phyloP scores from a whole-genome alignment of 179 eudicot genomes.

The Heliamphora pulchella region DNA sequence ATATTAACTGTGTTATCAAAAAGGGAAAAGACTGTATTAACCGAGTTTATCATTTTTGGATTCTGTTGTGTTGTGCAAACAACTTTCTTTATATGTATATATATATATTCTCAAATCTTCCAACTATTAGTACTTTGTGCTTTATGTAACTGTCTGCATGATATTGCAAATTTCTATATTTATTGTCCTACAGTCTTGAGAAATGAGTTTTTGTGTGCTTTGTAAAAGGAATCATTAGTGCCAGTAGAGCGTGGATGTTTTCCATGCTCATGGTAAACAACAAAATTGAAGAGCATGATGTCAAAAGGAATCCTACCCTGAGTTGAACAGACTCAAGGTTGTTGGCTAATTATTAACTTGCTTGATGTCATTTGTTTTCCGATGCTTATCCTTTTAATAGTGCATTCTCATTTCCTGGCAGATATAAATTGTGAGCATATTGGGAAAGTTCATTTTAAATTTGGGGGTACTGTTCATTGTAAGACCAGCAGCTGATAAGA shows the following conservation, averaged over 20 bases:
- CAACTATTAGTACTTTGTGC: too few relatives aligned
- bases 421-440: not conserved
- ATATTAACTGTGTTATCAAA: not conserved
- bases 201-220: not conserved
- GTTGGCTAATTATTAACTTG: not conserved
- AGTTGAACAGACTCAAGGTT: not conserved
- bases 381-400: not conserved
- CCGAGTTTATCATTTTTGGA: not conserved
- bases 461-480: not conserved
- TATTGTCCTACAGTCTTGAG: too few relatives aligned
- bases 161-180: not conserved
- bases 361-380: not conserved
- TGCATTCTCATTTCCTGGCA: not conserved
- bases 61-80: not conserved
- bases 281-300: not conserved
- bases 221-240: not conserved
- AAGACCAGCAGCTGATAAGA: not conserved
- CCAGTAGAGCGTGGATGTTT: not conserved
- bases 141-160: not conserved
- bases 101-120: not conserved
- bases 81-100: not conserved
- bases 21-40: not conserved
- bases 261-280: not conserved
- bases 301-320: not conserved
- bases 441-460: not conserved